Conservation (phyloP, 2,329 filamentous ascomycete genomes). For the Grosmannia huntii region DNA sequence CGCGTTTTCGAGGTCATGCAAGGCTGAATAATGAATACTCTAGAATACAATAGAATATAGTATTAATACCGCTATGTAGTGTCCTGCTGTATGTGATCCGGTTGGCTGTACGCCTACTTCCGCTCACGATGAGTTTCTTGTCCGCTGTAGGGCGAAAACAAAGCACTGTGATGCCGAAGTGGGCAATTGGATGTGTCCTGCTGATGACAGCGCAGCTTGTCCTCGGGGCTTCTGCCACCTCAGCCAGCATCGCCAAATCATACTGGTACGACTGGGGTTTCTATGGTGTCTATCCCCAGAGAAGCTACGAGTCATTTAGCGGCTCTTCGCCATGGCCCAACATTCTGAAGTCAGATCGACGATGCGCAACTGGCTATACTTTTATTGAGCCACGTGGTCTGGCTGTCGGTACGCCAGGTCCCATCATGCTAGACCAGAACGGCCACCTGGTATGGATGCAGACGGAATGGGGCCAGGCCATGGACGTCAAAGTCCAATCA, state of each 20-base stretch:
- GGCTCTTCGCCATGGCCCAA: constrained; percentile 4
- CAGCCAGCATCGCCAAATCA: background rate
- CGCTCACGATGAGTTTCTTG: background rate
- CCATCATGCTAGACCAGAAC: constrained; percentile 41
- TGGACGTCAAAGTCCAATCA: constrained; percentile 16
- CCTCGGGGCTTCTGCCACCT: background rate
- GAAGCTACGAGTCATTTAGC: constrained; percentile 4
- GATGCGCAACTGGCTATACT: constrained; percentile 14
- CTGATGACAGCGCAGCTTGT: background rate
- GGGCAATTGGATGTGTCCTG: background rate
- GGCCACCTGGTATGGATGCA: constrained; percentile 41
- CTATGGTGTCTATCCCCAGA: constrained; percentile 5
- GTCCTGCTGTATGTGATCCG: background rate
- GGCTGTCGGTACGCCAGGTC: constrained; percentile 27
- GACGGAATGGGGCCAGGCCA: constrained; percentile 17
- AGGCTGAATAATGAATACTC: background rate
- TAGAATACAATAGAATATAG: background rate
- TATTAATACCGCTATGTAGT: background rate
- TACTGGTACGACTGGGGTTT: constrained; percentile 8
- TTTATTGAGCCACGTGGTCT: constrained; percentile 14
- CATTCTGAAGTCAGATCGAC: background rate
- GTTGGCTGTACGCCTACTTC: background rate
- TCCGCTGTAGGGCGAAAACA: background rate
- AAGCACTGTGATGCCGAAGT: background rate
- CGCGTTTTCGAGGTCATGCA: background rate